Conservation (phyloP, 352 stramenopile genomes). For the Phytophthora vignae region DNA sequence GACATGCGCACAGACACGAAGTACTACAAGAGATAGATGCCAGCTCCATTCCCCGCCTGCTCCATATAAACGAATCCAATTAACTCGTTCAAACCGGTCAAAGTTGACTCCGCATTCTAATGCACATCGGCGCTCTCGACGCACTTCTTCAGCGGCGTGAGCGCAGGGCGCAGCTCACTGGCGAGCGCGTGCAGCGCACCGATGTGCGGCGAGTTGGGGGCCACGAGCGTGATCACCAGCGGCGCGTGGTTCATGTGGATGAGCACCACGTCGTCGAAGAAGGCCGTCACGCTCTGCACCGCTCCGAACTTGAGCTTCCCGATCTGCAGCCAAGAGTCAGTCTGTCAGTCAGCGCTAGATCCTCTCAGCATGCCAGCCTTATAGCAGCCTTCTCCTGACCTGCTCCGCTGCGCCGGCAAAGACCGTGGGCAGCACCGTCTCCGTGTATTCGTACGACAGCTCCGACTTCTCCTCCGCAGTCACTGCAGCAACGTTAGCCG, state of each 20-base stretch:
- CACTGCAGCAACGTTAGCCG: constrained; percentile 36
- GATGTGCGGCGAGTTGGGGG: constrained; percentile 63
- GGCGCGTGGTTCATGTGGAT: constrained; percentile 82
- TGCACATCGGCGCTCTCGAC: constrained; percentile 82
- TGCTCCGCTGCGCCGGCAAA: constrained; percentile 82
- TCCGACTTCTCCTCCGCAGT: constrained; percentile 52
- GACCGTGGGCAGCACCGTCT: constrained; percentile 82
- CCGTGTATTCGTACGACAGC: constrained; percentile 72
- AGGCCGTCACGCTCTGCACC: constrained; percentile 77
- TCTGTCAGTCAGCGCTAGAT: neutral
- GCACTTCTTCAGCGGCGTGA: constrained; percentile 73
- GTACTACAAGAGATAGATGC: constrained; percentile 17
- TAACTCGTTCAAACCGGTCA: too few species aligned
- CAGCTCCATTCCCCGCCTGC: constrained; percentile 18
- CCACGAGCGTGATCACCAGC: constrained; percentile 82
- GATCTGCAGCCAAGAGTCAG: constrained; percentile 42
- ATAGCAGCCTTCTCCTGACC: constrained; percentile 30
- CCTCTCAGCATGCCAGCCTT: neutral
- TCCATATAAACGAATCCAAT: constrained; percentile 9
- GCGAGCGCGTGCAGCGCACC: constrained; percentile 69
- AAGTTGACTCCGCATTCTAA: constrained; percentile 21
- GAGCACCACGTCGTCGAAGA: constrained; percentile 77
- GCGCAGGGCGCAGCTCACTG: constrained; percentile 60
- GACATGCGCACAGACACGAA: constrained; percentile 10
- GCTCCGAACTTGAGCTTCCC: constrained; percentile 84